Conservation (phyloP, 192 early-diverging fungal genomes). For the Coemansia sp. region DNA sequence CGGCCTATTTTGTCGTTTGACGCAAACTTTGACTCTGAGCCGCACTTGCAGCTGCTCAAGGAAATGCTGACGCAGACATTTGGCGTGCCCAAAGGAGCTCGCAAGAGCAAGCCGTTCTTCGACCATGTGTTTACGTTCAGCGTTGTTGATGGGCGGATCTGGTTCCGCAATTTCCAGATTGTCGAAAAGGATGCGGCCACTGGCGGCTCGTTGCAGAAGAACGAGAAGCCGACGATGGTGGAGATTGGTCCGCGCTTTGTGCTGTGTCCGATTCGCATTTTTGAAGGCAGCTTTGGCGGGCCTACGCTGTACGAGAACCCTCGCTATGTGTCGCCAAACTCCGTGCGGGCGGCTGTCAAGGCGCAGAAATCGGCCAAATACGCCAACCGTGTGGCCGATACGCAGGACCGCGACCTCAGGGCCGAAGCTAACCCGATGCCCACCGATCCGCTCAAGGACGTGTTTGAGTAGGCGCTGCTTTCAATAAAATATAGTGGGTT, state of each 20-base stretch:
- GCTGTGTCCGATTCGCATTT: conserved; percentile 87
- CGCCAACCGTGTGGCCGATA: conserved; percentile 24
- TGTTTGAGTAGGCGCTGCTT: conserved; percentile 27
- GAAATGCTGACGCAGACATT: conserved; percentile 93
- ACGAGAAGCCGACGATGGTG: conserved; percentile 74
- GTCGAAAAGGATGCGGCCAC: conserved; percentile 67
- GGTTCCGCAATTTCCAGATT: conserved; percentile 97
- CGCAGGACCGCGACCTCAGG: conserved; percentile 28
- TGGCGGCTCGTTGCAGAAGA: conserved; percentile 57
- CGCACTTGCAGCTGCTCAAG: conserved; percentile 86
- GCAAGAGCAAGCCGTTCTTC: conserved; percentile 93
- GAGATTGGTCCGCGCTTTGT: conserved; percentile 99
- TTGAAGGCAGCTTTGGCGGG: conserved; percentile 94
- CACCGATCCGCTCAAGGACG: conserved; percentile 46
- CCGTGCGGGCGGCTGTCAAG: conserved; percentile 39
- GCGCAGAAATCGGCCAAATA: conserved; percentile 38
- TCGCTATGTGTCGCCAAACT: conserved; percentile 77
- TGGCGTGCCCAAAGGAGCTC: conserved; percentile 81
- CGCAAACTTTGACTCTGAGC: conserved; percentile 81
- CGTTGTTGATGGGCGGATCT: conserved; percentile 84
- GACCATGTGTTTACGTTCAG: conserved; percentile 93
- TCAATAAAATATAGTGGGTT: not conserved
- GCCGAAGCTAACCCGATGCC: conserved; percentile 42
- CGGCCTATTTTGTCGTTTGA: conserved; percentile 96
- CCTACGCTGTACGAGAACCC: conserved; percentile 89